Base-by-base conservation (phyloP, 208 protist genomes). In the Porcisia deanei region DNA sequence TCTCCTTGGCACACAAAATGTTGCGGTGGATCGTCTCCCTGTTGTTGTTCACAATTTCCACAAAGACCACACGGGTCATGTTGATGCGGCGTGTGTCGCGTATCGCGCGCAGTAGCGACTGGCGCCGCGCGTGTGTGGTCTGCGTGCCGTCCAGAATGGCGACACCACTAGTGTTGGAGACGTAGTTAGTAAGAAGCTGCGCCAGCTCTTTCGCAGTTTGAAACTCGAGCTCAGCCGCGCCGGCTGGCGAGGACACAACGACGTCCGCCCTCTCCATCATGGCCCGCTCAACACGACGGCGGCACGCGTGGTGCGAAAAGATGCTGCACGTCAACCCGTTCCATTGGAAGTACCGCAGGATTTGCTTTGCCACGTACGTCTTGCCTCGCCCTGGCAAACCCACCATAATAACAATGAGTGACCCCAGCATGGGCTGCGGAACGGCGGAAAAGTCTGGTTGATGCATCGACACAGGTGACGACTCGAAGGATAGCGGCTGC, bases 311-410 rank as follows among this genome's bases (percentile, higher is more conserved):
- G 72, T 94, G 85, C 0, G 86, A 91, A 75, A 97, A 97, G 52
- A 97, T 93, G 30, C 64, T 81, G 76, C 86, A 92, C 61, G 82
- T 78, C 41, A 97, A 77, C 64, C 92, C 94, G 75, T 95, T 94
- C 94, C 95, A 98, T 76, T 94, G 86, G 75, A 97, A 96, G 81
- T 97, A 97, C 25, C 95, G 91, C 43, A 85, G 81, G 61, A 98
- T 98, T 72, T 96, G 91, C 76, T 92, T 83, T n/a, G 92, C 88
- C 14, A 96, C 89, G 69, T 94, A 97, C n/a, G 84, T 94, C 77
- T 98, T 98, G 30, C 94, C 95, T 2, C 93, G 83, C 1, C 87
- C 93, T 1, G 95, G 94, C 10, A 98, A 88, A 2, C 95, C 95
- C 0, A 97, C 91, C 94, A 98, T 97, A 58, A 96, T 83, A 18